Percentiles rank a stretch among this genome's conserved stretches.
These are phyloP conservation scores for Testicularia cyperi DNA, from an alignment of 1,284 basidiomycete genomes.

Conservation along the genomic window DNA sequence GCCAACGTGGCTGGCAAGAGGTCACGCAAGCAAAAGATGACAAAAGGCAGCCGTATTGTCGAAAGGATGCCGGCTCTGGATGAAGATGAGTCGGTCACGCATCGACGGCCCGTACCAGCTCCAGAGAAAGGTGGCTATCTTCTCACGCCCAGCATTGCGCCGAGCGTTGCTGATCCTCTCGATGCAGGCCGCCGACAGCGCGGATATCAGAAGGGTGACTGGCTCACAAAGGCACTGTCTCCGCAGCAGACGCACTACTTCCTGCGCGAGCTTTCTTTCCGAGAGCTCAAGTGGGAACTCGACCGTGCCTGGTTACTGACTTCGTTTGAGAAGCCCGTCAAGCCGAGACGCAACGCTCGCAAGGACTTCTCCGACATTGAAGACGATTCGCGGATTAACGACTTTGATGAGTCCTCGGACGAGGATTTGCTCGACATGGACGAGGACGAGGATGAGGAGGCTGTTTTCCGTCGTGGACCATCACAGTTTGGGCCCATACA, in stretches of 20 bases:
- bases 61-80: conserved; percentile 25
- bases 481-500: conserved; percentile 35
- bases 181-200: conserved; percentile 13
- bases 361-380: conserved; percentile 29
- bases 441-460: conserved; percentile 49
- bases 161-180: conserved; percentile 35
- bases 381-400: conserved; percentile 45
- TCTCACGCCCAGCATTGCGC: conserved; percentile 38
- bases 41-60: conserved; percentile 20
- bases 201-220: conserved; percentile 17
- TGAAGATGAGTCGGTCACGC: conserved; percentile 10
- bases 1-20: conserved; percentile 2
- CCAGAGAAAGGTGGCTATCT: conserved; percentile 22
- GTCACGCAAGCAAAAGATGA: conserved; percentile 5
- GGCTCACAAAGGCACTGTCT: conserved; percentile 43
- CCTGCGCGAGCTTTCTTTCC: conserved; percentile 41
- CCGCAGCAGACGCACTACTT: conserved; percentile 53
- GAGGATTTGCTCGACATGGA: conserved; percentile 30
- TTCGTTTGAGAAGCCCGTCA: conserved; percentile 41
- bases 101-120: conserved; percentile 14
- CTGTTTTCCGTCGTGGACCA: conserved; percentile 44
- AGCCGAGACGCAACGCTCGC: conserved; percentile 6
- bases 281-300: conserved; percentile 52
- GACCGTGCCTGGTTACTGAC: conserved; percentile 49
- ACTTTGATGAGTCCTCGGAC: conserved; percentile 45